A percentile compares a stretch with the other conserved stretches of the same genome.
Evolutionary conservation across 805 yeast species (phyloP).

Genomic region (Yamadazyma phyllophila): DNA sequence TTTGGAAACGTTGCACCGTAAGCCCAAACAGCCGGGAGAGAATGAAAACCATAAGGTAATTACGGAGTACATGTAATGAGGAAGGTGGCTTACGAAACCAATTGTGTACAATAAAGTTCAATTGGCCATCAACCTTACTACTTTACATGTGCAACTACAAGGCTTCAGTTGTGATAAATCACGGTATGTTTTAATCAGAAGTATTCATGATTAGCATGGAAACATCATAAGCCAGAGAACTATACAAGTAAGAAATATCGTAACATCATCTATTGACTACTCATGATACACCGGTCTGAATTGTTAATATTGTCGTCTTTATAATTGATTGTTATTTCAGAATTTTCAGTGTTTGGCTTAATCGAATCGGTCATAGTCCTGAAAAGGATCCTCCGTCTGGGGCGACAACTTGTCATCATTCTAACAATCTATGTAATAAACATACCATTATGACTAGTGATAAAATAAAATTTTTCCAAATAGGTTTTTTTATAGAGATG

Average conservation of each 20-base stretch:
- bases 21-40: too few relatives aligned
- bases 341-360: conserved; percentile 66
- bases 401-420: conserved; percentile 73
- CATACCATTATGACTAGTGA: conserved; percentile 3
- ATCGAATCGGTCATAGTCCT: conserved; percentile 71
- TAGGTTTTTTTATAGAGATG: conserved; percentile 3
- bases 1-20: too few relatives aligned
- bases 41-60: not conserved
- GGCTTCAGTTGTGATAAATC: conserved; percentile 12
- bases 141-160: not conserved
- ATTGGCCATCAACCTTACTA: not conserved
- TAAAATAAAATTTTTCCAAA: conserved; percentile 1
- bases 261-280: conserved; percentile 1
- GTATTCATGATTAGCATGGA: conserved; percentile 62
- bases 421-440: conserved; percentile 11
- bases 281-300: not conserved
- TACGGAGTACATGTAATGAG: not conserved
- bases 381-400: conserved; percentile 65
- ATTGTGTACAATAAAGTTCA: not conserved
- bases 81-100: not conserved
- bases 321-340: conserved; percentile 32
- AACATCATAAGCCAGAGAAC: conserved; percentile 9
- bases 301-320: conserved; percentile 10
- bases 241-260: not conserved
- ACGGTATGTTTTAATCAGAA: conserved; percentile 33